These are phyloP conservation scores for Cystobasidium ongulense DNA, from an alignment of 768 basidiomycete genomes.

Conservation along the genomic window DNA sequence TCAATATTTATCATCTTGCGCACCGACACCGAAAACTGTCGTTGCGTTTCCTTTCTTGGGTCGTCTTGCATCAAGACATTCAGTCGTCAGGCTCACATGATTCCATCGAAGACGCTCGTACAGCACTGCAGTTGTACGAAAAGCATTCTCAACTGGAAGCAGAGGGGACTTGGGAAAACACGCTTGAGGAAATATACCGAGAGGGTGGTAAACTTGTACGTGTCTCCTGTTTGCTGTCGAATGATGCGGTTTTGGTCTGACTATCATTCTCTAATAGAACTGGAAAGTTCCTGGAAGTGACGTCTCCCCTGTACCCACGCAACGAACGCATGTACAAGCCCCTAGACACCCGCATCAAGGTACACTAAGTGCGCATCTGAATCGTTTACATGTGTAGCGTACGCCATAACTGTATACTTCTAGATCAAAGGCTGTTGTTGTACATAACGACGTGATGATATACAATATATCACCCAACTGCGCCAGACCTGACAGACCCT, in stretches of 20 bases:
- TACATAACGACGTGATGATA: too few species aligned
- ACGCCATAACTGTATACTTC: neutral
- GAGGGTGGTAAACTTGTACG: conserved; percentile 46
- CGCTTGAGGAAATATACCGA: conserved; percentile 58
- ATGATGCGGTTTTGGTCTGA: neutral
- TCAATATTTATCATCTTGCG: conserved; percentile 84
- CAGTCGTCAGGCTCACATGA: conserved; percentile 82
- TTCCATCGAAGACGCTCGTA: conserved; percentile 93
- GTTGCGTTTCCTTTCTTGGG: conserved; percentile 87
- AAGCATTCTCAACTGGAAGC: conserved; percentile 63
- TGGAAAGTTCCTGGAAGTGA: conserved; percentile 27
- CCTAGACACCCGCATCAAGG: neutral
- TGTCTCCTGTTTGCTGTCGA: neutral
- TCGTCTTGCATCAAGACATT: conserved; percentile 79
- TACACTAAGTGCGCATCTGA: neutral
- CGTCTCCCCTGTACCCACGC: conserved; percentile 1
- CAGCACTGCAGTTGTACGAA: conserved; percentile 75
- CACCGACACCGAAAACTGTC: conserved; percentile 77
- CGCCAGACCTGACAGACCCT: too few species aligned
- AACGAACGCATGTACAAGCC: neutral
- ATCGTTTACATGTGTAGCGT: neutral
- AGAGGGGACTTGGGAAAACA: conserved; percentile 69
- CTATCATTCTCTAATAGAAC: neutral
- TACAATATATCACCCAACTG: too few species aligned
- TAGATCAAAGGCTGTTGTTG: neutral